Conservation (phyloP, 345 rosid genomes). For the rapeseed (Brassica napus) region DNA sequence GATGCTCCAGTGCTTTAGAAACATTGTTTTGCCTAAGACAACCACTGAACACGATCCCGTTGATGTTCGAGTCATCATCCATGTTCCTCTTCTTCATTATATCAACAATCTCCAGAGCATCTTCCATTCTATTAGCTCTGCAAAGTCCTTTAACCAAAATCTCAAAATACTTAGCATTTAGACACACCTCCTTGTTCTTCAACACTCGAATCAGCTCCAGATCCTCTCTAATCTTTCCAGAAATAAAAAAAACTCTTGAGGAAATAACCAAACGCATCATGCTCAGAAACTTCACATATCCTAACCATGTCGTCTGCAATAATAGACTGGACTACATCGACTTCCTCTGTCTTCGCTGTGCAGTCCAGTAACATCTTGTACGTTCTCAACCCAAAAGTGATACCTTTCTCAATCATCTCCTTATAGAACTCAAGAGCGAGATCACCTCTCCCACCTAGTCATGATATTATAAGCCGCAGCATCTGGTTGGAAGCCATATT, state of each 20-base stretch:
- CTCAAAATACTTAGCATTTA: slow-evolving; percentile 56
- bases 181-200: slow-evolving; percentile 48
- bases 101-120: slow-evolving; percentile 73
- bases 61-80: slow-evolving; percentile 47
- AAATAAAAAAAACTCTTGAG: slow-evolving; percentile 69
- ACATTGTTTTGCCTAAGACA: slow-evolving; percentile 59
- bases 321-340: slow-evolving; percentile 50
- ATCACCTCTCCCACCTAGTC: slow-evolving; percentile 58
- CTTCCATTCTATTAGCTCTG: slow-evolving; percentile 60
- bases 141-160: slow-evolving; percentile 75
- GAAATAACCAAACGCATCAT: slow-evolving; percentile 51
- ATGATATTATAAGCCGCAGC: slow-evolving; percentile 46
- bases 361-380: slow-evolving; percentile 60
- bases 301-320: slow-evolving; percentile 64
- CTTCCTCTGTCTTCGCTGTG: slow-evolving; percentile 50
- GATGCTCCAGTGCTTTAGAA: slow-evolving; percentile 58
- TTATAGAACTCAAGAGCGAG: slow-evolving; percentile 67
- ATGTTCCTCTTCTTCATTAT: slow-evolving; percentile 62
- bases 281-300: slow-evolving; percentile 50
- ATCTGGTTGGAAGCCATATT: slow-evolving; percentile 58
- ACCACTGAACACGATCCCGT: slow-evolving; percentile 58
- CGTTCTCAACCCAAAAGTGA: slow-evolving; percentile 49
- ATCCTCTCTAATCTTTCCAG: slow-evolving; percentile 73
- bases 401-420: slow-evolving; percentile 66
- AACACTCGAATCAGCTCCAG: slow-evolving; percentile 62